Conservation (phyloP, 2,329 filamentous ascomycete species). For the Fusarium albidum region DNA sequence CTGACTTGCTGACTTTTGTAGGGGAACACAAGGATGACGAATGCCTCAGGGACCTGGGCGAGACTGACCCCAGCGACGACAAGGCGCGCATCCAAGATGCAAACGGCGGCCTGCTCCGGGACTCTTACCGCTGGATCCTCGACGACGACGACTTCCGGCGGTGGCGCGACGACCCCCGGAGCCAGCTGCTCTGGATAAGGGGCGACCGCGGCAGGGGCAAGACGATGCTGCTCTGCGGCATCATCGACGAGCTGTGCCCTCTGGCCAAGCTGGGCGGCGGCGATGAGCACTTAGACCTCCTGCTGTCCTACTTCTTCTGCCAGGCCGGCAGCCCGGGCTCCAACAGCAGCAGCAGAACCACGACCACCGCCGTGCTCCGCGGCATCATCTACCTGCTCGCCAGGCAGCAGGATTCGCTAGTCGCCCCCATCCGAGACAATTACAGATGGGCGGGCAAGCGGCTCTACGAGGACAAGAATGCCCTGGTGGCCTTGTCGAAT, state of each 20-base stretch:
- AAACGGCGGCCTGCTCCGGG: constrained; percentile 45
- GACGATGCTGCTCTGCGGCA: constrained; percentile 52
- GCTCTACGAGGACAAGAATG: too few relatives aligned
- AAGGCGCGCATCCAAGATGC: constrained; percentile 46
- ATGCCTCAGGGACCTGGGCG: constrained; percentile 36
- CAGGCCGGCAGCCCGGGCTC: constrained; percentile 54
- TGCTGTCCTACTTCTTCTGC: constrained; percentile 52
- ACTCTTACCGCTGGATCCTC: constrained; percentile 49
- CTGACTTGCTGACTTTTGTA: too few relatives aligned
- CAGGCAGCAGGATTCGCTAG: too few relatives aligned
- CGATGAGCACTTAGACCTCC: constrained; percentile 27
- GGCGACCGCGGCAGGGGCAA: constrained; percentile 53
- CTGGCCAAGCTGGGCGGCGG: too few relatives aligned
- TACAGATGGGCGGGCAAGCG: too few relatives aligned
- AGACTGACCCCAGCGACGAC: constrained; percentile 44
- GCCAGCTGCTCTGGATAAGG: constrained; percentile 47
- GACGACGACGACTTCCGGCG: constrained; percentile 31
- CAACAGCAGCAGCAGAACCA: too few relatives aligned
- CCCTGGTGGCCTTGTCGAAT: too few relatives aligned
- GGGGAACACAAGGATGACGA: too few relatives aligned
- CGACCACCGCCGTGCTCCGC: too few relatives aligned
- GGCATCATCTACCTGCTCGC: too few relatives aligned
- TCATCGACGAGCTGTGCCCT: constrained; percentile 50
- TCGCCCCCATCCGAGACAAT: too few relatives aligned
- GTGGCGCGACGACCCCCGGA: constrained; percentile 13